Percentiles rank a stretch among this genome's conserved stretches.
Evolutionary conservation across 2,329 filamentous ascomycete species (phyloP).

Genomic region (Aspergillus glaucus): DNA sequence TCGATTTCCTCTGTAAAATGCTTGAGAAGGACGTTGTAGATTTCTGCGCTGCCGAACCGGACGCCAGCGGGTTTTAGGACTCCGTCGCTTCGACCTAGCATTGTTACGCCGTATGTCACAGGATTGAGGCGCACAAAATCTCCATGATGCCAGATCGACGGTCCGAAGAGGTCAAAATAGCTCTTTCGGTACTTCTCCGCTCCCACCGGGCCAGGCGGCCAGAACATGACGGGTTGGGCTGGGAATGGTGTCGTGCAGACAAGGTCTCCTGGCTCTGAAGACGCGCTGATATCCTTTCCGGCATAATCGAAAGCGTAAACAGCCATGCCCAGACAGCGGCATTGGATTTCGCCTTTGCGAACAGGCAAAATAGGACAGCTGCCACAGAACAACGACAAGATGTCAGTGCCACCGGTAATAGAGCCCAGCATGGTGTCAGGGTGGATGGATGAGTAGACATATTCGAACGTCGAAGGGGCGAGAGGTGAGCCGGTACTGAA

Average conservation of each 20-base stretch:
- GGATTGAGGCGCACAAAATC: slow-evolving; percentile 76
- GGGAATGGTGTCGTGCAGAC: slow-evolving; percentile 84
- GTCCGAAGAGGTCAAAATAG: slow-evolving; percentile 79
- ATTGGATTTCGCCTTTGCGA: slow-evolving; percentile 67
- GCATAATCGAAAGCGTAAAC: slow-evolving; percentile 53
- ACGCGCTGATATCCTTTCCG: slow-evolving; percentile 51
- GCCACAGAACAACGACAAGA: slow-evolving; percentile 88
- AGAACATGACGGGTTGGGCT: slow-evolving; percentile 86
- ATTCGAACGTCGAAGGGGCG: slow-evolving; percentile 85
- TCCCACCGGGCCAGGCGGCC: slow-evolving; percentile 58
- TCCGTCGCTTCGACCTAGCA: slow-evolving; percentile 89
- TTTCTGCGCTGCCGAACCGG: slow-evolving; percentile 87
- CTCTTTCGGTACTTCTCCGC: slow-evolving; percentile 70
- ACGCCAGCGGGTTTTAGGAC: slow-evolving; percentile 90
- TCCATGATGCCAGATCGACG: slow-evolving; percentile 78
- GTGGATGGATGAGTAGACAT: slow-evolving; percentile 80
- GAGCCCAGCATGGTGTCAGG: slow-evolving; percentile 75
- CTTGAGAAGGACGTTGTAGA: slow-evolving; percentile 86
- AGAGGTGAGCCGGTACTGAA: slow-evolving; percentile 92
- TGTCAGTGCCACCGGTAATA: slow-evolving; percentile 94
- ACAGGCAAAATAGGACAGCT: slow-evolving; percentile 72
- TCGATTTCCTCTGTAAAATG: slow-evolving; percentile 73
- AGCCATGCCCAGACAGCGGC: slow-evolving; percentile 73
- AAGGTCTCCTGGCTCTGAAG: slow-evolving; percentile 73
- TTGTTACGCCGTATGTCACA: slow-evolving; percentile 69